Percentiles rank a stretch among this genome's conserved stretches.
phyloP scores from a whole-genome alignment of 371 early-diverging fungal genomes.

The Dichotomocladium elegans region DNA sequence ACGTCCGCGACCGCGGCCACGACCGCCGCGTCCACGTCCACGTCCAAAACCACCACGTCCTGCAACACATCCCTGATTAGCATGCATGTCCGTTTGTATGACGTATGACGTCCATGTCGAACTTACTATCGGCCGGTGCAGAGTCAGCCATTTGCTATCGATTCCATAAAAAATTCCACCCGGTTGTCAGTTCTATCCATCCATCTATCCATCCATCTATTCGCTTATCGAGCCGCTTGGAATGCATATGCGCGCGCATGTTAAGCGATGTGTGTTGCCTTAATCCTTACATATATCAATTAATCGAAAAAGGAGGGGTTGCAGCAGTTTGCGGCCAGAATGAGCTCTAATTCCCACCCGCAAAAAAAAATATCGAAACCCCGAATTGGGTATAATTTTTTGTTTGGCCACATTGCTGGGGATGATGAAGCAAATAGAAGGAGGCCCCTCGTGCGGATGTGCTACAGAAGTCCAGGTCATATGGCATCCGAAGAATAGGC shows the following conservation, averaged over 20 bases:
- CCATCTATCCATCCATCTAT: slow-evolving; percentile 12
- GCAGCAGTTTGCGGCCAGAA: not conserved
- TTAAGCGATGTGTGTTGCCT: not conserved
- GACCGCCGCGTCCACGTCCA: slow-evolving; percentile 82
- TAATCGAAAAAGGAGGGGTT: slow-evolving; percentile 16
- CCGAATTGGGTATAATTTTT: too few relatives aligned
- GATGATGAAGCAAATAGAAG: too few relatives aligned
- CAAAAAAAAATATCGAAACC: too few relatives aligned
- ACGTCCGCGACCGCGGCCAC: slow-evolving; percentile 75
- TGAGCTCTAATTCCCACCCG: not conserved
- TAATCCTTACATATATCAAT: slow-evolving; percentile 15
- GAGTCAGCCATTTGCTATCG: slow-evolving; percentile 69
- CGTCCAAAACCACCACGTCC: slow-evolving; percentile 83
- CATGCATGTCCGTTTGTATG: too few relatives aligned
- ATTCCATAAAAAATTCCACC: not conserved
- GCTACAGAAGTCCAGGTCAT: too few relatives aligned
- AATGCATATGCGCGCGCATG: too few relatives aligned
- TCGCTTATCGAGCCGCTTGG: too few relatives aligned
- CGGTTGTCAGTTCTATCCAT: slow-evolving; percentile 5
- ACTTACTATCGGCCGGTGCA: slow-evolving; percentile 74
- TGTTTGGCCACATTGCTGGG: too few relatives aligned
- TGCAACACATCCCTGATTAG: slow-evolving; percentile 22
- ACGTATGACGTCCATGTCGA: too few relatives aligned
- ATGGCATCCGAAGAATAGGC: too few relatives aligned
- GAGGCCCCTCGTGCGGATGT: too few relatives aligned